Base-by-base conservation (phyloP, 1,284 basidiomycete species). In the Irpex rosettiformis region DNA sequence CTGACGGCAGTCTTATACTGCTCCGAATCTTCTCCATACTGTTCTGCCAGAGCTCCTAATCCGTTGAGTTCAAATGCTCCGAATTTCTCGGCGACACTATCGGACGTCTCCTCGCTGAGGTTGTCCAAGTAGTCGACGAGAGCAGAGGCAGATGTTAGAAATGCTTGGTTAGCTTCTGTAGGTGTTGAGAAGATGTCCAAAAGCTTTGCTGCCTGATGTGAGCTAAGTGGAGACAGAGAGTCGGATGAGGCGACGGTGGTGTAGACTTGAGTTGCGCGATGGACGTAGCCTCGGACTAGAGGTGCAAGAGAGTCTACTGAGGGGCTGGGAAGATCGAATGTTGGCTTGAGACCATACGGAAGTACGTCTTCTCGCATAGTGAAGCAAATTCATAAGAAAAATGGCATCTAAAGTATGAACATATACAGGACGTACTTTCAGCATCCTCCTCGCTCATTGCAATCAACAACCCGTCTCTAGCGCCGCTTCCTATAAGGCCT, bases 211-310 rank as follows among this genome's bases (percentile, higher is more conserved):
- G 70, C 58, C 55, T 69, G 67, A 58, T 65, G 62, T 33, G 62
- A 71, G 58, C 64, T 66, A 55, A 59, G 18, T 2, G 52, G 11
- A 33, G 54, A 33, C 8, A 58, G 48, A 8, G 21, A 5, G 10
- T 37, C 33, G 4, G 16, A 5, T 21, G 60, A 57, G 16, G 30
- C 22, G 40, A 89, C 72, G 27, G 80, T 77, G n/a, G 79, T 71
- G 67, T 86, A 89, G 1, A 75, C 73, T 55, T 85, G 79, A 7
- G 73, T 66, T 4, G 88, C 88, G 52, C 84, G 86, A 56, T 78
- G 76, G 18, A 79, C 71, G 65, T 80, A 86, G 2, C 79, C 82
- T 22, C 80, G 78, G 16, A 88, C 63, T 11, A 89, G 75, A 1
- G 77, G 77, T 1, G 77, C 73, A 3, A 84, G 75, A 3, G 80